Base-by-base conservation (phyloP, 306 rosid species). In the Acacia melanoxylon region DNA sequence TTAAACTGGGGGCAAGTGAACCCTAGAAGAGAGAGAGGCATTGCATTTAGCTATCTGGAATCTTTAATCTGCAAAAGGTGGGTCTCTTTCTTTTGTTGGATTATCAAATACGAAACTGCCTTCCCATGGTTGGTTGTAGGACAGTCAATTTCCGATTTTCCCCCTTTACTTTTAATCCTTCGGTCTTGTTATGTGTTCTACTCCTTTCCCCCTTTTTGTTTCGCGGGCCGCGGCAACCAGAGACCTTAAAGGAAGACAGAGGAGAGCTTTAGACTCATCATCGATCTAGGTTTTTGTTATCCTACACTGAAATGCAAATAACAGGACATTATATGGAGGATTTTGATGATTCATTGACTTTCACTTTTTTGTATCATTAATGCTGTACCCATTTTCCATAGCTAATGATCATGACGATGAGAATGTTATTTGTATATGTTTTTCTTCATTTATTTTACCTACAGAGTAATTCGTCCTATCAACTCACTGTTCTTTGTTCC, bases 211-310 rank as follows among this genome's bases (percentile, higher is more conserved):
- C 48, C 83, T 45, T 10, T 15, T 19, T 31, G 4, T 12, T 40
- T 19, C n/a, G n/a, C n/a, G n/a, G n/a, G n/a, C n/a, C n/a, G 62
- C 46, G 76, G 76, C 66, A 68, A 41, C 59, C 62, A 84, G 83
- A 76, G 86, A 86, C 84, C 78, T 25, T 5, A 65, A 80, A 76
- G 75, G 74, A 78, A 37, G 83, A 76, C 52, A 74, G n/a, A n/a
- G 82, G 58, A 79, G 67, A 79, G 45, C 85, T 81, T 73, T 54
- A 72, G n/a, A 74, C 35, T 84, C 75, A 48, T 86, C 89, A 86
- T 76, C 72, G 75, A 82, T 76, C 89, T 74, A 85, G 78, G 48
- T 58, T 80, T 79, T 83, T 29, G 19, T 67, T 77, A 51, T 51
- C 44, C 35, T 72, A 20, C 65, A 20, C 67, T 68, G 61, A 77